Base-by-base conservation (phyloP, 2,329 filamentous ascomycete genomes). In the Fusarium brevicatenulatum region DNA sequence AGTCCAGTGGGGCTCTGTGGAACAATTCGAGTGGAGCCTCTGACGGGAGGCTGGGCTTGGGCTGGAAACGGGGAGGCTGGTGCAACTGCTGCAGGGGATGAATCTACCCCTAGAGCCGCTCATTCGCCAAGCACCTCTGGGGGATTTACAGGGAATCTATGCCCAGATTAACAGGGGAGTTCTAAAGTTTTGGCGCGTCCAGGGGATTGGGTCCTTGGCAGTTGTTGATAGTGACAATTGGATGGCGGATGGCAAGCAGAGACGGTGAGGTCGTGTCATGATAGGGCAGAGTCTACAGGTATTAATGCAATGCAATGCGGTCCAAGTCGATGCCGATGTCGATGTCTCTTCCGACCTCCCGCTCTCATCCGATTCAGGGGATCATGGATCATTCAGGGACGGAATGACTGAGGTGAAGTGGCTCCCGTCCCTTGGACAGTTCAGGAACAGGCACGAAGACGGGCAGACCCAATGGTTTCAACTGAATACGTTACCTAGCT, bases 61-160 rank as follows among this genome's bases (percentile, higher is more conserved):
- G 75, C 71, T 71, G 71, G 73, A 81, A 81, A 78, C 75, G 68
- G 72, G 76, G 80, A 75, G 71, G 71, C 80, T 81, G 80, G 80
- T 67, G 77, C 67, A 62, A 58, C 71, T 70, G 70, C 65, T 73
- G 64, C 75, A 78, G 75, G 76, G 76, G 75, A 63, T 70, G 60
- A 66, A 68, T 66, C 65, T 67, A 40, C 62, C 44, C 62, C 62
- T 58, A 32, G 43, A 59, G 53, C 54, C 54, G 58, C 50, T 60
- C 46, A 73, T 73, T 73, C 70, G 70, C 54, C 54, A 36, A 57
- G n/a, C 23, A 55, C 49, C 28, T 62, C 62, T 70, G 66, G 70
- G 70, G 70, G 70, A 68, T 67, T 73, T 49, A 39, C 70, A 68
- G 58, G 70, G 70, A 66, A 67, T 61, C 54, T 67, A 50, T 66